Evolutionary conservation across 768 basidiomycete genomes (phyloP).

Genomic region (Epithele typhae): DNA sequence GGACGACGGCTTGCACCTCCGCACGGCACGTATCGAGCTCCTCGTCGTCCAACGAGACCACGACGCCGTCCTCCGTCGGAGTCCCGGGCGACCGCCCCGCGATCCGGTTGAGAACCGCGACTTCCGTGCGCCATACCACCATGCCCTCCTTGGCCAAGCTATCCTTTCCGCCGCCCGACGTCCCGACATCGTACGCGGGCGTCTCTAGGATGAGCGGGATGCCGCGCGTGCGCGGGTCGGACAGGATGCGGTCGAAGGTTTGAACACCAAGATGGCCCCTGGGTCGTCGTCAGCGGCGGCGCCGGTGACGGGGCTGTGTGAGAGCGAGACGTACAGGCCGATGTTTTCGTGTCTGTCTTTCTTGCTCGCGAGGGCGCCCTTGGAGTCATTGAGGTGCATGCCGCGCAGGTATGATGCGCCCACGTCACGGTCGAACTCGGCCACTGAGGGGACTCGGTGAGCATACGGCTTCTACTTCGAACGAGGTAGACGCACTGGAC

Average conservation of each 20-base stretch:
- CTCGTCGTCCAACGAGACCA: not conserved
- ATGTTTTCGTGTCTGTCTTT: conserved; percentile 85
- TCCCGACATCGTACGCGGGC: conserved; percentile 52
- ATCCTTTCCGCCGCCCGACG: conserved; percentile 1
- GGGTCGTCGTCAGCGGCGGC: not conserved
- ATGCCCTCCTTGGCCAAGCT: conserved; percentile 28
- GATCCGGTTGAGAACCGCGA: conserved; percentile 51
- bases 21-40: conserved; percentile 9
- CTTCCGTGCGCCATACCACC: conserved; percentile 72
- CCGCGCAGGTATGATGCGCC: conserved; percentile 72
- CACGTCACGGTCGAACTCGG: conserved; percentile 60
- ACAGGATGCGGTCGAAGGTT: conserved; percentile 62
- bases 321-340: conserved; percentile 59
- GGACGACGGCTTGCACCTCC: conserved; percentile 16
- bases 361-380: conserved; percentile 55
- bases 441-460: conserved; percentile 35
- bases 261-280: conserved; percentile 67
- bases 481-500: conserved; percentile 7
- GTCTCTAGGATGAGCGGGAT: conserved; percentile 86
- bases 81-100: conserved; percentile 18
- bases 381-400: conserved; percentile 86
- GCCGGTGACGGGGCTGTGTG: not conserved
- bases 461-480: not conserved
- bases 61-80: not conserved
- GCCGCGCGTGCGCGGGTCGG: conserved; percentile 59